These are phyloP conservation scores for Cadophora sp. DNA, from an alignment of 2,329 filamentous ascomycete species.

Conservation along the genomic window DNA sequence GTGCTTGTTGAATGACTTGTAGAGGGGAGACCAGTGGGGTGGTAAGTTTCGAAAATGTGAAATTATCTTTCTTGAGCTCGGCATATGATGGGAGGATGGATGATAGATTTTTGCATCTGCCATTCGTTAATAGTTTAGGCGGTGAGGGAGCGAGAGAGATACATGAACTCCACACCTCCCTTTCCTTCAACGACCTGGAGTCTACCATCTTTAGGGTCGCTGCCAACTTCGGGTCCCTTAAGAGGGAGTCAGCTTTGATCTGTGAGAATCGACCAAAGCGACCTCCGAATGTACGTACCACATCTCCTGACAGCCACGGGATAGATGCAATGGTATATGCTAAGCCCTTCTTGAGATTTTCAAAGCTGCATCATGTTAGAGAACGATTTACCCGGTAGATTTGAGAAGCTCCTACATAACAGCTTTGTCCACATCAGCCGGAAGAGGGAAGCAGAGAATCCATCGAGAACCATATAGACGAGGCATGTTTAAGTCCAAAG, in stretches of 20 bases:
- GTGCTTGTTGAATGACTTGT: slow-evolving; percentile 26
- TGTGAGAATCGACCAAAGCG: background rate
- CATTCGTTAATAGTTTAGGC: slow-evolving; percentile 8
- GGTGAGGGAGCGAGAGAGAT: background rate
- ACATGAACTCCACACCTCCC: slow-evolving; percentile 27
- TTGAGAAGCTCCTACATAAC: slow-evolving; percentile 24
- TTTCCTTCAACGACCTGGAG: slow-evolving; percentile 26
- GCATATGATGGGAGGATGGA: slow-evolving; percentile 27
- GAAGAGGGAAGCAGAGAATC: slow-evolving; percentile 31
- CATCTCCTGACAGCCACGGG: slow-evolving; percentile 31
- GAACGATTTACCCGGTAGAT: background rate
- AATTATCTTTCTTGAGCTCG: slow-evolving; percentile 29
- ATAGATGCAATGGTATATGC: slow-evolving; percentile 31
- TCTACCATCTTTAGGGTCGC: slow-evolving; percentile 21
- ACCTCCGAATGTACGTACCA: slow-evolving; percentile 21
- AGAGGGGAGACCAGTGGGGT: slow-evolving; percentile 27
- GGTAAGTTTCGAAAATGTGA: slow-evolving; percentile 32
- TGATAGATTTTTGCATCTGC: slow-evolving; percentile 31
- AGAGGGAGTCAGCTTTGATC: background rate
- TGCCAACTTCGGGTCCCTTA: slow-evolving; percentile 27
- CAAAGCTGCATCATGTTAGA: slow-evolving; percentile 12
- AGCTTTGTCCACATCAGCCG: slow-evolving; percentile 17
- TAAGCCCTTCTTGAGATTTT: slow-evolving; percentile 25
- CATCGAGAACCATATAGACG: slow-evolving; percentile 30
- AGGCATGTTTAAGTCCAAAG: slow-evolving; percentile 33